Evolutionary conservation across 2,329 filamentous ascomycete genomes (phyloP).

Genomic region (Didymella sp.): DNA sequence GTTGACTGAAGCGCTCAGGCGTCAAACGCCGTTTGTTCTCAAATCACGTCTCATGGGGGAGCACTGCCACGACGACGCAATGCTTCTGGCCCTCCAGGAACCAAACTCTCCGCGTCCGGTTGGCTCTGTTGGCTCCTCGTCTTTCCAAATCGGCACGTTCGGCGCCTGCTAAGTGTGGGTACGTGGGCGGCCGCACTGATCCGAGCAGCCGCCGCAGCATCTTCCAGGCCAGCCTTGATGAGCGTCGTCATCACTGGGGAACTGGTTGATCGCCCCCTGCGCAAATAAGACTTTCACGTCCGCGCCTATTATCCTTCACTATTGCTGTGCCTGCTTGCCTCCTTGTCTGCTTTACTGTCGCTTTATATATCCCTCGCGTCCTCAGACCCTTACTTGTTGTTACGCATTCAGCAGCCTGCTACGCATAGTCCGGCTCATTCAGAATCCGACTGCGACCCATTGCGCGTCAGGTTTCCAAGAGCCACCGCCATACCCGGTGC

Average conservation of each 20-base stretch:
- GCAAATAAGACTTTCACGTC: constrained; percentile 14
- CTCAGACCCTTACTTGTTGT: background rate
- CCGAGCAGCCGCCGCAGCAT: constrained; percentile 7
- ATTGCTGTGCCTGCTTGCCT: constrained; percentile 1
- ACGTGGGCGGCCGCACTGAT: constrained; percentile 15
- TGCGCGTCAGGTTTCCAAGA: constrained; percentile 12
- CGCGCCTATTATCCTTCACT: constrained; percentile 12
- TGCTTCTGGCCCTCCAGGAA: constrained; percentile 5
- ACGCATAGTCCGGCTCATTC: constrained; percentile 9
- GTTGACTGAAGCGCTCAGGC: background rate
- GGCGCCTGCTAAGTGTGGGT: constrained; percentile 6
- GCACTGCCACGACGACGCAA: constrained; percentile 19
- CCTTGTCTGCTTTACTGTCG: background rate
- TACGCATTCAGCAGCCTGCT: constrained; percentile 8
- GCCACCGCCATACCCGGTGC: background rate
- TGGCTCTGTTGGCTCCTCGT: background rate
- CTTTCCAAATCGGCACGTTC: constrained; percentile 1
- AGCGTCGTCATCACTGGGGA: constrained; percentile 20
- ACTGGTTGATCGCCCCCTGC: constrained; percentile 8
- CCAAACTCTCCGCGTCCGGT: background rate
- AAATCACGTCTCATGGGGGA: constrained; percentile 13
- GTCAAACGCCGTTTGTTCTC: background rate
- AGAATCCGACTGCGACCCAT: constrained; percentile 14
- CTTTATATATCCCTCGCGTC: background rate
- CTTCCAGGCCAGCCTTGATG: constrained; percentile 2